Conservation (phyloP, 345 rosid species). For the Salix koriyanagi region DNA sequence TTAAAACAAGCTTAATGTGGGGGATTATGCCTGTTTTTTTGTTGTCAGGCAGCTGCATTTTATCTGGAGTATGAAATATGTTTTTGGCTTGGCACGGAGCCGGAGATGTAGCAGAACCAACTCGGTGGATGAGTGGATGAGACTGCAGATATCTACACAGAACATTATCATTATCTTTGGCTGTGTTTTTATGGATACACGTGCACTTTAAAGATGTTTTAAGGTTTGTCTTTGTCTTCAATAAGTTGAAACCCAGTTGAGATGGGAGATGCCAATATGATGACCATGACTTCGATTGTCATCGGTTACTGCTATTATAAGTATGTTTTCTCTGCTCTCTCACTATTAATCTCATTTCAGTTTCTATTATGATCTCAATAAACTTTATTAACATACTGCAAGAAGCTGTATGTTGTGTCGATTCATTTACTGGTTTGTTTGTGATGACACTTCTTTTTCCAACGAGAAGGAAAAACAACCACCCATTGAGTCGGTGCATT, state of each 20-base stretch:
- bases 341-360: background rate
- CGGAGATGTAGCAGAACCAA: background rate
- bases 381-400: background rate
- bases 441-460: background rate
- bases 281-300: background rate
- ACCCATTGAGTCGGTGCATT: background rate
- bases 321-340: background rate
- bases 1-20: background rate
- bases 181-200: background rate
- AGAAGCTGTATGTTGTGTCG: background rate
- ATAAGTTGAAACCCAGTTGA: background rate
- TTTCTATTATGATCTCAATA: background rate
- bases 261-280: background rate
- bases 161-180: background rate
- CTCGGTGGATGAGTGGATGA: background rate
- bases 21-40: background rate
- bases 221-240: background rate
- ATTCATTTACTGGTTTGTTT: background rate
- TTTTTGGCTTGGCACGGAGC: background rate
- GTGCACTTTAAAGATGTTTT: background rate
- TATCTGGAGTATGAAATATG: background rate
- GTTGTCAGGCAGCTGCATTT: background rate
- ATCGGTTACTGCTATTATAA: background rate
- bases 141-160: constrained; percentile 1
- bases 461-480: background rate